Evolutionary conservation across 805 yeast genomes (phyloP).

Genomic region (Sugiyamaella valdiviana): DNA sequence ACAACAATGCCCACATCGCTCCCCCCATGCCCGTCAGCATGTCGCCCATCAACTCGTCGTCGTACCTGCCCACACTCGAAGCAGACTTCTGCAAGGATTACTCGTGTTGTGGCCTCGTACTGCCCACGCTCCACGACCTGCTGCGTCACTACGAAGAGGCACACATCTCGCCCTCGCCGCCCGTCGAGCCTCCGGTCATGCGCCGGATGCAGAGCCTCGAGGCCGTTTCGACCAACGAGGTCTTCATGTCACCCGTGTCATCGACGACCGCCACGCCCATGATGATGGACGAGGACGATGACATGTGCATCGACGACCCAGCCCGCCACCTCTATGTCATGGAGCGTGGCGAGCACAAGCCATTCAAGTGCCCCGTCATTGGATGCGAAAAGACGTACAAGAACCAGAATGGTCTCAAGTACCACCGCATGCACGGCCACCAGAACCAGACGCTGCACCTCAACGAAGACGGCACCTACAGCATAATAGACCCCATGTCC

Average conservation of each 20-base stretch:
- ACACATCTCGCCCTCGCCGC: conserved; percentile 67
- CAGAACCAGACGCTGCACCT: conserved; percentile 88
- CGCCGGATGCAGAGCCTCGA: conserved; percentile 56
- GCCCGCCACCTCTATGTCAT: conserved; percentile 89
- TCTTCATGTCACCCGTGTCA: conserved; percentile 49
- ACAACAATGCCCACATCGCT: conserved; percentile 19
- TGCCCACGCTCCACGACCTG: conserved; percentile 91
- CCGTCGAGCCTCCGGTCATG: conserved; percentile 30
- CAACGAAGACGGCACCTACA: conserved; percentile 87
- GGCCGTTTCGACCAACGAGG: conserved; percentile 89
- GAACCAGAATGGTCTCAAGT: conserved; percentile 94
- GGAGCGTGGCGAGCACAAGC: conserved; percentile 88
- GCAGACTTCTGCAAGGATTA: conserved; percentile 96
- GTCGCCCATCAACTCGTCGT: conserved; percentile 57
- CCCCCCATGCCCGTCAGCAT: conserved; percentile 46
- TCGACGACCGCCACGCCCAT: conserved; percentile 28
- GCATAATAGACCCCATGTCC: conserved; percentile 76
- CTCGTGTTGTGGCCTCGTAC: conserved; percentile 86
- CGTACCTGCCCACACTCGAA: conserved; percentile 86
- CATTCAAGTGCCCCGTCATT: conserved; percentile 94
- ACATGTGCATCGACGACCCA: conserved; percentile 91
- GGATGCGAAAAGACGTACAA: conserved; percentile 97
- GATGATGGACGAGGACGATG: conserved; percentile 46
- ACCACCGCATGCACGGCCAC: conserved; percentile 93
- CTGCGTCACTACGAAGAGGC: conserved; percentile 94